These are phyloP conservation scores for Ogataea nonfermentans DNA, from an alignment of 805 yeast genomes.

Conservation along the genomic window DNA sequence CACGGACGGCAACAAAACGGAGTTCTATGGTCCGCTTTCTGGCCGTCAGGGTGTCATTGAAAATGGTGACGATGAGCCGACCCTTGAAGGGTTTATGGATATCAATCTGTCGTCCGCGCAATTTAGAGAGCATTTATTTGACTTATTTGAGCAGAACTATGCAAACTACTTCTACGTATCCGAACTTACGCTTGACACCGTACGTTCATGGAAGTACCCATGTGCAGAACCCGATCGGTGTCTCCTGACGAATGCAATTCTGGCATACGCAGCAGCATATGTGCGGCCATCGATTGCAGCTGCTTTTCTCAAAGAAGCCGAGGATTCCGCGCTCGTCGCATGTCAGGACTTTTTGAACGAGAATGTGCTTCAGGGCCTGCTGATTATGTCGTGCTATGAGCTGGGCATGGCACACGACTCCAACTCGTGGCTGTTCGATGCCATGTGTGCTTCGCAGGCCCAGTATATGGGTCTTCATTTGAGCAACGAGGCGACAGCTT, in stretches of 20 bases:
- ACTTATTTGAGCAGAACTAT: slow-evolving; percentile 27
- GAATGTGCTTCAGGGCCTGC: slow-evolving; percentile 27
- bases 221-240: slow-evolving; percentile 29
- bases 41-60: slow-evolving; percentile 31
- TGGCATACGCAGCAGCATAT: slow-evolving; percentile 31
- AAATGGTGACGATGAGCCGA: slow-evolving; percentile 19
- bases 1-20: slow-evolving; percentile 29
- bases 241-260: slow-evolving; percentile 28
- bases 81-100: slow-evolving; percentile 10
- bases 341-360: slow-evolving; percentile 24
- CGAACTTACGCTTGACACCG: slow-evolving; percentile 20
- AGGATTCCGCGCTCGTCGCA: slow-evolving; percentile 25
- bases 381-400: slow-evolving; percentile 33
- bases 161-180: slow-evolving; percentile 30
- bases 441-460: slow-evolving; percentile 32
- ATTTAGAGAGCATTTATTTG: slow-evolving; percentile 12
- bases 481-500: not conserved
- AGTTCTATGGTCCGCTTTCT: slow-evolving; percentile 37
- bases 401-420: slow-evolving; percentile 36
- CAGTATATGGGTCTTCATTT: slow-evolving; percentile 24
- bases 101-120: slow-evolving; percentile 10
- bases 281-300: slow-evolving; percentile 18
- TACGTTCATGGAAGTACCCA: slow-evolving; percentile 30
- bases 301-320: slow-evolving; percentile 22
- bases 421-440: slow-evolving; percentile 34